Evolutionary conservation across 441 rosid genomes (phyloP), one percentile per base, ranked within the genome.

Genomic region (Gossypium aridum): DNA sequence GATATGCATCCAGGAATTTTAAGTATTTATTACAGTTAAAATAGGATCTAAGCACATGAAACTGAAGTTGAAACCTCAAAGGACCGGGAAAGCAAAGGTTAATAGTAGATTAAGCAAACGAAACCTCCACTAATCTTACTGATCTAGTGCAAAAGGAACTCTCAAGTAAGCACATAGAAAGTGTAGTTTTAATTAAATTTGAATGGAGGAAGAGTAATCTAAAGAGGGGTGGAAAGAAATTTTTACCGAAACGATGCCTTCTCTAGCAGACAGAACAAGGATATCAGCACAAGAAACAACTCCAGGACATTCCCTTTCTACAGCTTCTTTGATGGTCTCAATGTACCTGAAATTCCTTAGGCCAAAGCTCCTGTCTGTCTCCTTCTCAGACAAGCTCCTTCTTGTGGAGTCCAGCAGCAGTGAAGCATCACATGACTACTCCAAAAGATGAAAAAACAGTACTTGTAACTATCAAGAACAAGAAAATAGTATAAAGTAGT

Each of bases 371-470:
- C 99, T 82, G 87, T 91, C 99, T 14, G 91, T 88, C 72, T 96
- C 98, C 86, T 96, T 95, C 89, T 93, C 99, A 28, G 98, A 94
- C 83, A 93, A 78, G 80, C 76, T 86, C 85, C 96, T 92, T 80
- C 99, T 93, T 60, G 98, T 93, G 1, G 98, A 93, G 87, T 96
- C 99, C 87, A 96, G 78, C 81, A 96, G 82, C 83, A 96, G 87
- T 47, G 99, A 96, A 67, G 99, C 98, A 80, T 96, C 99, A 60
- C 98, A 96, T 70, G 99, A 93, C 99, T 96, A 75, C 22, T 17
- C 57, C 12, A 25, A 71, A 13, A 16, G 20, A 64, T 2, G 6
- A 6, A 22, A 14, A 64, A 17, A 5, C 2, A 63, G 16, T 31
- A 14, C 26, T 22, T 20, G 12, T 13, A 25, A 73, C 13, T 3